Evolutionary conservation across 768 basidiomycete genomes (phyloP), one percentile per base, ranked within the genome.

Genomic region (Tephrocybe sp.): DNA sequence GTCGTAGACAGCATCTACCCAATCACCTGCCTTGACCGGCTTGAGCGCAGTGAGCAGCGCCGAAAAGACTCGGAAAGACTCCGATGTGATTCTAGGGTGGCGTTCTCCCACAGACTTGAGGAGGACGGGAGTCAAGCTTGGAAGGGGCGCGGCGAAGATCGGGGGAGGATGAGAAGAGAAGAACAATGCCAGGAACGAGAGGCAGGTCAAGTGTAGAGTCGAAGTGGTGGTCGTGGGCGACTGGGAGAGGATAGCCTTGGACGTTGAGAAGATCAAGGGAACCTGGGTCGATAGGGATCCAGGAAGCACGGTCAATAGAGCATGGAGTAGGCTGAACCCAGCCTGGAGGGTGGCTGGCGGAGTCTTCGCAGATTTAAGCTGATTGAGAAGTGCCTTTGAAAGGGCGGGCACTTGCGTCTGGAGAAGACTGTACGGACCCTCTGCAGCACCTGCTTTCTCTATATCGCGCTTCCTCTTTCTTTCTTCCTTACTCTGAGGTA

Each of bases 1-100:
- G 7, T 80, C 72, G 66, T 95, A 97, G 3, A 97, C 75, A 9
- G 73, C 62, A 48, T 90, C 82, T 4, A 82, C 68, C 90, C 90
- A 93, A 14, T 83, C 81, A 5, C 67, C 71, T 49, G 73, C 63
- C 56, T 82, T 83, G 41, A 88, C 67, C 1, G 92, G 92, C 42
- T 87, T 85, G 33, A 88, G 70, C 2, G 89, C 79, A 55, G 81
- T 85, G 25, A 97, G 76, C 6, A 99, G 73, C 1, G 93, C 78
- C 2, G 93, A 92, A 60, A 92, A 93, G 1, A 86, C 88, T 32
- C 84, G 82, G 78, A 98, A 93, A 0, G 93, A 81, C 61, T 95
- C 93, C 2, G 93, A 85, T 4, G 85, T 87, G 53, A 98, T 81
- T 53, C 93, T 86, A 30, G 95, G 95, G 63, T 94, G 90, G 58